Evolutionary conservation across 2,329 filamentous ascomycete species (phyloP).

Genomic region (Akanthomyces muscarius): DNA sequence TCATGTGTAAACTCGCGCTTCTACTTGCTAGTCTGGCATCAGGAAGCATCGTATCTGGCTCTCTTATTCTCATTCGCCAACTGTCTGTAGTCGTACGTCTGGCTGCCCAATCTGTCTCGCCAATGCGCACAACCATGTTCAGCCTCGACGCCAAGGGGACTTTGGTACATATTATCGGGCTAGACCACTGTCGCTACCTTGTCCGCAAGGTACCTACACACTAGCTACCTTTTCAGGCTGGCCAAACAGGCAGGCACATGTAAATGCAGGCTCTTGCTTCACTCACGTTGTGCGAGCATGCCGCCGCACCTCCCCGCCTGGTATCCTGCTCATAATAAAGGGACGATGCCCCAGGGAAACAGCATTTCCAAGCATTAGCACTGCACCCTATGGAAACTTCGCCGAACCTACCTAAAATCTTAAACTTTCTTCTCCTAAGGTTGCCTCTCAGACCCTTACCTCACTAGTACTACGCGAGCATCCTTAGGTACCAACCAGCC

Average conservation of each 20-base stretch:
- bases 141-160: too few relatives aligned
- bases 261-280: conserved; percentile 11
- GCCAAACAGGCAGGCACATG: conserved; percentile 10
- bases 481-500: conserved; percentile 15
- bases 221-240: neutral
- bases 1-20: neutral
- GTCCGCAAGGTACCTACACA: neutral
- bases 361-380: neutral
- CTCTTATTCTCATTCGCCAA: neutral
- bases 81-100: conserved; percentile 4
- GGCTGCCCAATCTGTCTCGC: conserved; percentile 13
- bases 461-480: conserved; percentile 10
- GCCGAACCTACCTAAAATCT: neutral
- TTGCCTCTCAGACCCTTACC: conserved; percentile 5
- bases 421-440: neutral
- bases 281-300: neutral
- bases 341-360: neutral
- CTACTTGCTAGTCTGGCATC: neutral
- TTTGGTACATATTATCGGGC: too few relatives aligned
- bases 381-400: neutral
- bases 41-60: neutral
- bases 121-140: too few relatives aligned
- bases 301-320: conserved; percentile 6
- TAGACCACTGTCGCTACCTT: neutral
- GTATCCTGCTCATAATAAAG: neutral